Conservation (phyloP, 2,329 filamentous ascomycete genomes). For the Fusarium sp. region DNA sequence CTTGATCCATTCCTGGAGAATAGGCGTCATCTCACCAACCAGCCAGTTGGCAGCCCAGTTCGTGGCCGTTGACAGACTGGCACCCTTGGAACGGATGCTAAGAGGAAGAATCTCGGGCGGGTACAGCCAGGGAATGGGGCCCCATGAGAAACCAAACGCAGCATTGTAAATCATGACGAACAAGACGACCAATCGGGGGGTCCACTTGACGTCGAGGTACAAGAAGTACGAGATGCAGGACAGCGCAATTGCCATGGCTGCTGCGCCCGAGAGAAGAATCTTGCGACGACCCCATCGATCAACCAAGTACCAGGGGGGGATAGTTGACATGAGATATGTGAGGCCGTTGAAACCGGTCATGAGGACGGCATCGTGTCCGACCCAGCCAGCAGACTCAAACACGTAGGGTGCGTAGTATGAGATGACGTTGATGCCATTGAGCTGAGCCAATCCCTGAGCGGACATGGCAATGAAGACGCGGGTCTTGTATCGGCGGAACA, state of each 20-base stretch:
- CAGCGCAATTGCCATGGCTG: constrained; percentile 89
- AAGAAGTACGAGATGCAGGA: constrained; percentile 96
- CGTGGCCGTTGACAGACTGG: constrained; percentile 92
- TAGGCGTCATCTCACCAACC: constrained; percentile 93
- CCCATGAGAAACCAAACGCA: constrained; percentile 94
- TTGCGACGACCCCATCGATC: constrained; percentile 90
- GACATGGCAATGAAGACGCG: constrained; percentile 99
- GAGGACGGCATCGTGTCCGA: constrained; percentile 87
- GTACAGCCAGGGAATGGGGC: constrained; percentile 97
- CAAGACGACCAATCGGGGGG: constrained; percentile 86
- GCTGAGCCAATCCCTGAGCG: constrained; percentile 92
- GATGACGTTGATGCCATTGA: constrained; percentile 99
- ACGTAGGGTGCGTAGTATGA: constrained; percentile 98
- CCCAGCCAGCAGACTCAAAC: constrained; percentile 97
- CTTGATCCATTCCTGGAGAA: constrained; percentile 89
- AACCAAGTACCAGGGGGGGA: constrained; percentile 97
- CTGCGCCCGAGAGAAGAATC: constrained; percentile 89
- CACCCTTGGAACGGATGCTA: constrained; percentile 96
- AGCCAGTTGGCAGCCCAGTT: constrained; percentile 99
- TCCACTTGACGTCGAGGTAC: constrained; percentile 82
- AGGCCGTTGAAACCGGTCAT: constrained; percentile 97
- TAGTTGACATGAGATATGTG: constrained; percentile 90
- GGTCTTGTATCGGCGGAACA: constrained; percentile 93
- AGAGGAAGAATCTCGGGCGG: constrained; percentile 98
- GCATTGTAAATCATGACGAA: constrained; percentile 99